Base-by-base conservation (phyloP, 169 alveolate genomes). In the Eimeria brunetti region DNA sequence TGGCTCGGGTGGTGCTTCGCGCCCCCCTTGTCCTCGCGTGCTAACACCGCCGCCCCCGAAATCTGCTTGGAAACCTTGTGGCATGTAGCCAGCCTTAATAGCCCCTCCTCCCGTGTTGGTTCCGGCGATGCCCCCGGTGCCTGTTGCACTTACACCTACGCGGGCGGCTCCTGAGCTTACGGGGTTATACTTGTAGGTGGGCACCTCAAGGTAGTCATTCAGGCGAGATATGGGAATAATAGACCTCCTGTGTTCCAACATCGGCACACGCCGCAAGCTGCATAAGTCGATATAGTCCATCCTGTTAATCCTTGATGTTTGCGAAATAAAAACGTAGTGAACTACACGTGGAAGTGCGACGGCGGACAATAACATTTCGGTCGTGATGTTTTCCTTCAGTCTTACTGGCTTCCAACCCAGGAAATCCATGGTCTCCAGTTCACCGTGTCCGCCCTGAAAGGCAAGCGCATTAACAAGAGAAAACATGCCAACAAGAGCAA, bases 341-440 rank as follows among this genome's bases (percentile, higher is more conserved):
- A 58, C 67, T 27, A 80, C 5, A 20, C 1, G 67, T 18, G 91
- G 62, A 20, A 6, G 30, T 27, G 44, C 38, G 22, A 36, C 24
- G n/a, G 60, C 41, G 41, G 49, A 16, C 73, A 24, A 33, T n/a
- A 46, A 41, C 64, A 8, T 0, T 20, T 18, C 86, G 12, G 86
- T 24, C 33, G 41, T 44, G 64, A 22, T 38, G 9, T 8, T 22
- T 44, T 24, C 8, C 22, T 76, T 2, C 62, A 41, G 62, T 20
- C 96, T 83, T 93, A 93, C 96, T 67, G 89, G 89, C 94, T 86
- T 38, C 94, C 93, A 46, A 93, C 94, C 96, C 96, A 93, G 11
- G 89, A 88, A 93, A 93, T 84, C 96, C 96, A 93, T 18, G 96
- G 96, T 51, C 96, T 88, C 96, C 96, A 93, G 89, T 93, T 93